Base-by-base conservation (phyloP, 768 basidiomycete species). In the Hemileccinum impolitum region DNA sequence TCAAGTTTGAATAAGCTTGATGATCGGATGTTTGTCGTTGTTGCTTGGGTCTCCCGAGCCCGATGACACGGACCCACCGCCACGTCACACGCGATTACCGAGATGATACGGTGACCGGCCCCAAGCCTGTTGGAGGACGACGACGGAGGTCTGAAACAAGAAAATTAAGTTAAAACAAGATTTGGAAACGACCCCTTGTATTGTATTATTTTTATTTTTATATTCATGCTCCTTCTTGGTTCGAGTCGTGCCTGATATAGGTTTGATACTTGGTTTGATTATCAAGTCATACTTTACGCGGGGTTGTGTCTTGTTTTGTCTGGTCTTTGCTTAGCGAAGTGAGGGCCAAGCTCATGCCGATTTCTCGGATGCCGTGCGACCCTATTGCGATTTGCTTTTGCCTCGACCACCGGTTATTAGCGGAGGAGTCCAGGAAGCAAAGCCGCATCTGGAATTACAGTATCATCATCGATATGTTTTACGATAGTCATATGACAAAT, bases 81-180 rank as follows among this genome's bases (percentile, higher is more conserved):
- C 60, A 60, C 59, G 60, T 60, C 59, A 60, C 37, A 26, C 30
- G 14, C 19, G n/a, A 17, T 25, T 35, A 41, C 48, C 60, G 49
- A 43, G 45, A 51, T 55, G 59, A 62, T 62, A 60, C 58, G 54
- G 41, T 40, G 45, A 53, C 45, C 44, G 30, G 43, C 35, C 2
- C 13, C 21, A 13, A 39, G 23, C 8, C 4, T 12, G 8, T 25
- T 26, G 34, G 47, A 45, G 39, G 4, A 38, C 11, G 40, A 28
- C n/a, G 23, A 49, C 55, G 52, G 56, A 41, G 48, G 43, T 45
- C 49, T n/a, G 39, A 23, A 39, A 18, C 18, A 37, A 1, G 11
- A 30, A 40, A 43, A 48, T 48, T 58, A 54, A 34, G 56, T 48
- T 57, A 25, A n/a, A 14, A 25, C 21, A 28, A 14, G 19, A 17